Percentiles rank a stretch among this genome's conserved stretches.
Conservation (phyloP, 768 basidiomycete genomes). For the Lactifluus volemus region DNA sequence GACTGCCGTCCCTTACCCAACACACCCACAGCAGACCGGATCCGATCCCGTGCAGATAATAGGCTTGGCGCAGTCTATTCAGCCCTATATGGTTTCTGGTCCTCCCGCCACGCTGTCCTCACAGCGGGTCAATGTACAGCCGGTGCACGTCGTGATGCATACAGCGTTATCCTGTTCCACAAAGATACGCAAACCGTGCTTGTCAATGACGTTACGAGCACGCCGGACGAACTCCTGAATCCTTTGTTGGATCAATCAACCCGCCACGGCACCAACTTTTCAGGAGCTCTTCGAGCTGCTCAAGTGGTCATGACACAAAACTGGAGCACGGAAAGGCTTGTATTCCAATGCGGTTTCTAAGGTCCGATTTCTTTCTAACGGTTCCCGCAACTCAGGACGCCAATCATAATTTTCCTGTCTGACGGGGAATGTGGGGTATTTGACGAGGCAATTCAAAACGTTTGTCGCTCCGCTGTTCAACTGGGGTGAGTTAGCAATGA, state of each 20-base stretch:
- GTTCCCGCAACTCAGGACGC: constrained; percentile 29
- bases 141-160: constrained; percentile 39
- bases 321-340: constrained; percentile 45
- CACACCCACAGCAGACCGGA: constrained; percentile 34
- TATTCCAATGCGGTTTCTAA: not conserved
- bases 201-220: constrained; percentile 38
- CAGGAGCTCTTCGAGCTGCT: constrained; percentile 30
- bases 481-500: constrained; percentile 31
- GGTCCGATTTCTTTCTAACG: not conserved
- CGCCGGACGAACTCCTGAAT: constrained; percentile 37
- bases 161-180: constrained; percentile 46
- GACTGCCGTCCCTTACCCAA: constrained; percentile 39
- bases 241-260: constrained; percentile 28
- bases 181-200: constrained; percentile 21
- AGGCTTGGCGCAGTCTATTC: constrained; percentile 53
- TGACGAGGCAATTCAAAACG: constrained; percentile 32
- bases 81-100: constrained; percentile 48
- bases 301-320: constrained; percentile 33
- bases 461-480: constrained; percentile 35
- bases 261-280: constrained; percentile 36
- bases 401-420: constrained; percentile 46
- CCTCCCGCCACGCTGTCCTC: constrained; percentile 12
- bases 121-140: constrained; percentile 20
- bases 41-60: constrained; percentile 33
- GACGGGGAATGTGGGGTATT: constrained; percentile 40